A percentile compares a stretch with the other conserved stretches of the same genome.
Conservation (phyloP, 1,284 basidiomycete species). For the Leucoagaricus sp. region DNA sequence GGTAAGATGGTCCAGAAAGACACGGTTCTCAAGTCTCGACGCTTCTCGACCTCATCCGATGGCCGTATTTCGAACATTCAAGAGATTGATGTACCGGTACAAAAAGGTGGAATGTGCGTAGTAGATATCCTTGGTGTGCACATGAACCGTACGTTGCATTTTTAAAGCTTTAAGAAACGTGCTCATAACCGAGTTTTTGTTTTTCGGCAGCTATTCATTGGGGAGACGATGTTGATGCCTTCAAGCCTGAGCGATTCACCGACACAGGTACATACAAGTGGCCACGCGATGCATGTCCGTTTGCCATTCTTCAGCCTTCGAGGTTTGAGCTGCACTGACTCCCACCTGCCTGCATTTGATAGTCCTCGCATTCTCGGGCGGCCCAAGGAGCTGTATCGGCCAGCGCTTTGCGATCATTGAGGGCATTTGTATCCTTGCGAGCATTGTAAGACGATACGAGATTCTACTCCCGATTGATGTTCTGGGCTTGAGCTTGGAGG, state of each 20-base stretch:
- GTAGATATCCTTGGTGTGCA: slow-evolving; percentile 36
- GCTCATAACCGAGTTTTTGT: slow-evolving; percentile 32
- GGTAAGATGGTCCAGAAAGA: slow-evolving; percentile 40
- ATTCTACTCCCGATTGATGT: slow-evolving; percentile 36
- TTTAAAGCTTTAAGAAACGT: neutral
- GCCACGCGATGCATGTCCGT: slow-evolving; percentile 41
- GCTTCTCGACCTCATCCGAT: slow-evolving; percentile 31
- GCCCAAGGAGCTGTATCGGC: slow-evolving; percentile 46
- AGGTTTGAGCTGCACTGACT: too few relatives aligned
- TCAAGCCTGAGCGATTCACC: slow-evolving; percentile 50
- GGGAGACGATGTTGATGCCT: slow-evolving; percentile 46
- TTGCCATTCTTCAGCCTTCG: neutral
- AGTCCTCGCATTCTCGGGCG: slow-evolving; percentile 44
- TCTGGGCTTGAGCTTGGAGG: slow-evolving; percentile 22
- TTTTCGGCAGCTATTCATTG: slow-evolving; percentile 36
- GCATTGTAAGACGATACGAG: slow-evolving; percentile 35
- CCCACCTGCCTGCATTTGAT: slow-evolving; percentile 15
- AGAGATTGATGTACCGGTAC: slow-evolving; percentile 37
- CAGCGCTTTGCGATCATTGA: slow-evolving; percentile 39
- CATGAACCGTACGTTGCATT: slow-evolving; percentile 26
- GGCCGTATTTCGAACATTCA: slow-evolving; percentile 30
- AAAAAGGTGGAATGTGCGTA: slow-evolving; percentile 38
- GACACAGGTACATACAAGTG: slow-evolving; percentile 39
- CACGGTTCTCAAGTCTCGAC: slow-evolving; percentile 32
- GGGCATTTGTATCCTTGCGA: slow-evolving; percentile 36